Evolutionary conservation across 1,139 yeast genomes (phyloP), one percentile per base, ranked within the genome.

Genomic region (Blastobotrys serpentis): DNA sequence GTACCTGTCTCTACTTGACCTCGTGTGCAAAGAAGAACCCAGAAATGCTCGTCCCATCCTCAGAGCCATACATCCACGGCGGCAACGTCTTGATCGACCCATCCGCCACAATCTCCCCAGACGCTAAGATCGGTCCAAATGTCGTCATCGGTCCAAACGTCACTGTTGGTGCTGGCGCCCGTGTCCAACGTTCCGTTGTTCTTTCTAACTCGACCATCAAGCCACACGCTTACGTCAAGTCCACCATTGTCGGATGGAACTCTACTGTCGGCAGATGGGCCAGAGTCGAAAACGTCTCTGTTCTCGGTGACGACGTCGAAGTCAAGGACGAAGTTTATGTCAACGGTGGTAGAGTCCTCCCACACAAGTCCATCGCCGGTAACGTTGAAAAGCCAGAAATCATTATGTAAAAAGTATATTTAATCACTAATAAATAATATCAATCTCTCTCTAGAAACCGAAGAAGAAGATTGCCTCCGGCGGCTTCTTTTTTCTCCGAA

Each of bases 201-300:
- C 79, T 94, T 71, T 82, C 87, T 68, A 86, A 90, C 79, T 88
- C 97, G 51, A 80, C 79, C 67, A 87, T 94, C 68, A 88, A 87
- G 75, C 97, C 90, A 70, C 98, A 94, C 74, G 96, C 98, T 62
- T 87, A 94, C 85, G 95, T 94, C 65, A 90, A 92, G 75, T 86
- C 94, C 65, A 86, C 98, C 65, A 92, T 94, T 72, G 95, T 94
- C 60, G 99, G 99, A 63, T 94, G 99, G 99, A 86, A 89, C 79
- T 90, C 97, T 55, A 86, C 90, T 65, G 90, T 94, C 64, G 99
- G 99, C 70, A 84, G 83, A 73, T 92, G 99, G 99, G 96, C 98
- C 57, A 89, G 99, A 79, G 83, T 95, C 59, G 98, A 92, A 75
- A 96, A 96, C 75, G 87, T 84, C 63, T 87, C 98, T 56, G 98